Base-by-base conservation (phyloP, 495 filamentous ascomycete genomes). In the Annulohypoxylon moriforme region DNA sequence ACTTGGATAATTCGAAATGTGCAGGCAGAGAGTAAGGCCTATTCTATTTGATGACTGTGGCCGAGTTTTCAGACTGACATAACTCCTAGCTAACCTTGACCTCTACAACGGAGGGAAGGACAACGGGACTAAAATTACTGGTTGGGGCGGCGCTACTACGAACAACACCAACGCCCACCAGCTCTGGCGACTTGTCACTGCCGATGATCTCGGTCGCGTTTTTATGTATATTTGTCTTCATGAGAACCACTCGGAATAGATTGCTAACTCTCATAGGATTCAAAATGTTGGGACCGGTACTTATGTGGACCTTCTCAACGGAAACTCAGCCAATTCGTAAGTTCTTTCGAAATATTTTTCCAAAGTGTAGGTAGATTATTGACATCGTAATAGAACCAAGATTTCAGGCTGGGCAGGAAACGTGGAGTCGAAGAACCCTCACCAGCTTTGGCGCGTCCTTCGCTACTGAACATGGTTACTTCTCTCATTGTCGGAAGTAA, bases 261-360 rank as follows among this genome's bases (percentile, higher is more conserved):
- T 22, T 20, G 40, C 60, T 62, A 38, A 62, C 13, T 3, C 27
- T 4, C 2, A 8, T 44, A 65, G 63, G 52, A 67, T 67, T 16
- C 63, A 67, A 58, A 67, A 67, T n/a, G 52, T 50, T 0, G 52
- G 53, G 18, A 67, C 49, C 6, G 63, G 53, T 1, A 67, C 63
- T 14, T 67, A 59, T 31, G 46, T 59, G 3, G 53, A 58, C 18
- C 63, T 67, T 14, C 18, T 44, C 34, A 47, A 56, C 16, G 63
- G 63, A 5, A 50, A 49, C 8, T 20, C 53, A 1, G 53, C 11
- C 36, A 67, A 67, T 40, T 10, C 4, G 63, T 67, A 67, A 38
- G 63, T 36, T 50, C 5, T 24, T 20, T n/a, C 16, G 25, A n/a
- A 38, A 24, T 4, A 29, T 40, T 5, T 40, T 14, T 40, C 13